A percentile compares a stretch with the other conserved stretches of the same genome.
Evolutionary conservation across 805 yeast species (phyloP).

Genomic region (Alloascoidea africana): DNA sequence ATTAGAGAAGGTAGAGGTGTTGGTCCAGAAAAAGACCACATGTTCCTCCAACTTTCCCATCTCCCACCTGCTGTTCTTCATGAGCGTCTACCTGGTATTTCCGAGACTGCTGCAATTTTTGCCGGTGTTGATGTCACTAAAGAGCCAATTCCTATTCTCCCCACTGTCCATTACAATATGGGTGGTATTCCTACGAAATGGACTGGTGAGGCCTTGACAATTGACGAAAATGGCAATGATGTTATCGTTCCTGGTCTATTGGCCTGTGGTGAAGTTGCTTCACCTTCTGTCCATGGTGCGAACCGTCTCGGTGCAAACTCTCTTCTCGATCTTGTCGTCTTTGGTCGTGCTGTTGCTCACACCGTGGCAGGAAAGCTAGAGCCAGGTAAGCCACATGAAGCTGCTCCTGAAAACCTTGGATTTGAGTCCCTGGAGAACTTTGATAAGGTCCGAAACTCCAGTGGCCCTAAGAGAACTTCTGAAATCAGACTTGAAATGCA

Average conservation of each 20-base stretch:
- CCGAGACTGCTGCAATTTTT: conserved; percentile 94
- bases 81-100: conserved; percentile 97
- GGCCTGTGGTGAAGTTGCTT: conserved; percentile 98
- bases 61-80: conserved; percentile 82
- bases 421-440: conserved; percentile 79
- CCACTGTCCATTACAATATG: conserved; percentile 98
- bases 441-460: conserved; percentile 75
- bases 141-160: conserved; percentile 96
- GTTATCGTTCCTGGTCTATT: conserved; percentile 80
- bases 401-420: conserved; percentile 78
- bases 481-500: conserved; percentile 88
- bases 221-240: conserved; percentile 80
- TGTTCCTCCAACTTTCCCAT: conserved; percentile 86
- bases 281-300: conserved; percentile 99
- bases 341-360: conserved; percentile 96
- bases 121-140: conserved; percentile 99
- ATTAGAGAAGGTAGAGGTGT: conserved; percentile 99
- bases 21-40: conserved; percentile 91
- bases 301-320: conserved; percentile 99
- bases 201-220: conserved; percentile 85
- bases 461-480: conserved; percentile 74
- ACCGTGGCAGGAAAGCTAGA: conserved; percentile 72
- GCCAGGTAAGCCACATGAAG: conserved; percentile 80
- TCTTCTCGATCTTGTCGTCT: conserved; percentile 86
- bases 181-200: conserved; percentile 99